These are phyloP conservation scores for Blepharisma stoltei DNA, from an alignment of 73 alveolate genomes.

Conservation along the genomic window DNA sequence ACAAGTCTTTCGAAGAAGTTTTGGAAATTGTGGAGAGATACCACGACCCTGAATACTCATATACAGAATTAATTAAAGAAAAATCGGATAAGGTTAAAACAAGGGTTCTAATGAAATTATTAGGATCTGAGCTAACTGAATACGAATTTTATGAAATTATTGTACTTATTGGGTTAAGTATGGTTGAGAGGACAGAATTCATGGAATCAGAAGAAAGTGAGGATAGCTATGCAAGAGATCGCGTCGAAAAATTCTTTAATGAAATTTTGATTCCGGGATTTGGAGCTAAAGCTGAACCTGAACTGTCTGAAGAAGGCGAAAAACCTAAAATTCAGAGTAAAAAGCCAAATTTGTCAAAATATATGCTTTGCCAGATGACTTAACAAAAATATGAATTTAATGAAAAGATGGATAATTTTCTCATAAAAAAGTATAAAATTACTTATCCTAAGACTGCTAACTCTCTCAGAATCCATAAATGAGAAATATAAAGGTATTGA, in stretches of 20 bases:
- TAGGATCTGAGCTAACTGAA: constrained; percentile 20
- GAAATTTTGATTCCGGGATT: background rate
- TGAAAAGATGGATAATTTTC: no score
- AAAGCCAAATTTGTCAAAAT: no score
- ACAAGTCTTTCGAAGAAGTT: background rate
- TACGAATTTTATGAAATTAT: constrained; percentile 12
- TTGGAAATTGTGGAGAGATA: constrained; percentile 20
- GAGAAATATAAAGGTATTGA: no score
- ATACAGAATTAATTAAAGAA: background rate
- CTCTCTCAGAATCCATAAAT: no score
- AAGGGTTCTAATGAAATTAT: constrained; percentile 4
- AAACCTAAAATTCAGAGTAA: no score
- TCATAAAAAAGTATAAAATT: no score
- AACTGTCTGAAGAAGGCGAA: background rate
- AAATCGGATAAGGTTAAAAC: constrained; percentile 19
- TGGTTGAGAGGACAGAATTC: background rate
- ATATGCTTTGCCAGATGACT: no score
- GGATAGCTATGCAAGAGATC: background rate
- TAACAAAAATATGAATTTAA: no score
- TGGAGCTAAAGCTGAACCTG: background rate
- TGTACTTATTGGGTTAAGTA: background rate
- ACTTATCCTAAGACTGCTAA: no score
- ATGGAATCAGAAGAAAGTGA: background rate
- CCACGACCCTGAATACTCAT: constrained; percentile 14
- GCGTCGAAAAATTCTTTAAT: constrained; percentile 7